Percentiles rank a stretch among this genome's conserved stretches.
Conservation (phyloP, 2,329 filamentous ascomycete species). For the Monilinia fructigena region DNA sequence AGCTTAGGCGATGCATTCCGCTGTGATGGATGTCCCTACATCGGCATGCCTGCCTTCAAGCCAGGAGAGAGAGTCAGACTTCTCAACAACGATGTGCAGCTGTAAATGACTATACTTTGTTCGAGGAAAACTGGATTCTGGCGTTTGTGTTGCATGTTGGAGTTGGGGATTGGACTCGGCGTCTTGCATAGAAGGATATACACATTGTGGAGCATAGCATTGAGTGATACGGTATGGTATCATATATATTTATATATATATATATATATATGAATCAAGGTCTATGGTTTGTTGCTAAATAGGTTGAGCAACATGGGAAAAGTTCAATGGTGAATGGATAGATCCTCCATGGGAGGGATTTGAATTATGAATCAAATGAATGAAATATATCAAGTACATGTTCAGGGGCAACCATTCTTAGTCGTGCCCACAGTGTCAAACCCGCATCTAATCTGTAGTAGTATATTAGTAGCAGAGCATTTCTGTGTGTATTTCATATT, state of each 20-base stretch:
- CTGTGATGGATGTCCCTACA: constrained; percentile 75
- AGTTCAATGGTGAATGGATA: not conserved
- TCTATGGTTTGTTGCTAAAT: constrained; percentile 5
- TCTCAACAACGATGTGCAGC: constrained; percentile 80
- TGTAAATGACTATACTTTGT: constrained; percentile 48
- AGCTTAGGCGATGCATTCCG: constrained; percentile 87
- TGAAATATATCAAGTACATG: not conserved
- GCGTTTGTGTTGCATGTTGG: constrained; percentile 7
- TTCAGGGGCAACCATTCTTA: not conserved
- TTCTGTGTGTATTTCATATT: not conserved
- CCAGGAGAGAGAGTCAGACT: constrained; percentile 91
- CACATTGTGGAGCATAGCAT: constrained; percentile 7
- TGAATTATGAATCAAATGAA: constrained; percentile 8
- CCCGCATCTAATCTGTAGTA: not conserved
- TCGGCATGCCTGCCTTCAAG: constrained; percentile 93
- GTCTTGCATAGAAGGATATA: constrained; percentile 12
- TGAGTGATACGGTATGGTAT: not conserved
- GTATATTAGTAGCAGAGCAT: not conserved
- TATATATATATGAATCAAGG: constrained; percentile 6
- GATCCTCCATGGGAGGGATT: not conserved
- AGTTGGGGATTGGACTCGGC: constrained; percentile 12
- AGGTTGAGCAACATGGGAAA: not conserved
- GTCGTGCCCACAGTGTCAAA: not conserved
- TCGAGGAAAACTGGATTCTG: not conserved
- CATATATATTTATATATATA: constrained; percentile 4